Base-by-base conservation (phyloP, 2,329 filamentous ascomycete genomes). In the Colletotrichum orchidophilum region DNA sequence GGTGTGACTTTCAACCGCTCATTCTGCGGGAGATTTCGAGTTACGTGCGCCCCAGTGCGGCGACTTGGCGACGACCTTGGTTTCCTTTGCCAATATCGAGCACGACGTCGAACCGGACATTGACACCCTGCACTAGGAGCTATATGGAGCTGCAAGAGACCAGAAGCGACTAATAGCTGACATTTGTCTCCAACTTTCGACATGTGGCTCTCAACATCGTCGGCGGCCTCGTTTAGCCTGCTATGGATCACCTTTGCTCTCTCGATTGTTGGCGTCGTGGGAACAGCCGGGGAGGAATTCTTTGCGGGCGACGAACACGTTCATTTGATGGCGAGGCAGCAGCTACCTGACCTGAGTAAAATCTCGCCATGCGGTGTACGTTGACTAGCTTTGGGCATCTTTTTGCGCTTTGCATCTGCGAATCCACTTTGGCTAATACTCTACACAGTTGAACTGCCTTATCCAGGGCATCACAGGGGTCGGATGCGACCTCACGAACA, bases 401-500 rank as follows among this genome's bases (percentile, higher is more conserved):
- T 46, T 46, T 46, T 8, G 9, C 6, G 21, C 11, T 49, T 15
- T 2, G 4, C 4, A 13, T n/a, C 11, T n/a, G 2, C 27, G 15
- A 50, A 33, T 15, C 12, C 12, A 9, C 5, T 33, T 49, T 27
- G 13, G 7, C 68, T 68, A 26, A 62, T 21, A 15, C n/a, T 1
- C 3, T 3, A 1, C 29, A 1, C 8, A 71, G 68, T n/a, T 68
- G 18, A 63, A 46, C 21, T 71, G 68, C 18, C 68, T 71, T 9
- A 27, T 68, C 2, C 68, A 71, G 58, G 33, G 58, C 26, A 50
- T 71, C 64, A 35, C 53, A 5, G 64, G 53, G 21, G 58, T 61
- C 27, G 71, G 71, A 6, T 73, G 71, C n/a, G 70, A 50, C 50
- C 29, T 72, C n/a, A 66, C 71, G 15, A 71, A 73, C 64, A 69